Conservation (phyloP, 1,284 basidiomycete species). For the Ustilago xerochloae region DNA sequence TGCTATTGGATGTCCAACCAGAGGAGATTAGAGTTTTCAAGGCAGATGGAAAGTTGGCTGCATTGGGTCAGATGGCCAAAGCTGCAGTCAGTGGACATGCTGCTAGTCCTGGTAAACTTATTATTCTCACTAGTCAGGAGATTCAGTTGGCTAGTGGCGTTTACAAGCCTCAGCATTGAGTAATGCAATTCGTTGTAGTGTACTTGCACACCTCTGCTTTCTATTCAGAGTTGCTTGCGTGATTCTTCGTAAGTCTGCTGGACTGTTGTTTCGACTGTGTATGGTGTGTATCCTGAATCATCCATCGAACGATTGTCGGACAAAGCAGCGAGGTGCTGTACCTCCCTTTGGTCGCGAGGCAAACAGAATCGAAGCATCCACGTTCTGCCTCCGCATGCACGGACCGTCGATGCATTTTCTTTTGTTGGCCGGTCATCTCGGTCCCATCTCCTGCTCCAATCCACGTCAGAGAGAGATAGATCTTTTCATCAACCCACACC, state of each 20-base stretch:
- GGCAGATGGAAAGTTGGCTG: conserved; percentile 51
- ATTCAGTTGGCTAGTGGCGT: conserved; percentile 70
- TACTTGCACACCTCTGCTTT: too few species aligned
- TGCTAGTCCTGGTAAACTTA: conserved; percentile 75
- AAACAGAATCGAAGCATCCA: too few species aligned
- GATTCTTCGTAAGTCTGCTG: not conserved
- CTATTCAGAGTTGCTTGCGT: not conserved
- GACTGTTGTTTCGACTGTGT: too few species aligned
- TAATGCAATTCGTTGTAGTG: too few species aligned
- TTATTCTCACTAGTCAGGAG: conserved; percentile 76
- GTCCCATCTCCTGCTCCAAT: not conserved
- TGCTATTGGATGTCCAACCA: conserved; percentile 82
- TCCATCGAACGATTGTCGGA: too few species aligned
- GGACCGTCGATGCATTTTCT: too few species aligned
- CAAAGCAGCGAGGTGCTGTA: too few species aligned
- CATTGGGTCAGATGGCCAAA: conserved; percentile 71
- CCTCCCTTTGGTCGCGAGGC: too few species aligned
- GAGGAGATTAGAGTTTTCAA: conserved; percentile 72
- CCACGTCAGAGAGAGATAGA: too few species aligned
- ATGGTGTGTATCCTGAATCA: too few species aligned
- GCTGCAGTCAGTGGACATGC: conserved; percentile 74
- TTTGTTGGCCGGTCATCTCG: not conserved
- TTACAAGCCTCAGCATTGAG: conserved; percentile 32
- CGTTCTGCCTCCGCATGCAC: too few species aligned
- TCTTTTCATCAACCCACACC: not conserved